phyloP scores from a whole-genome alignment of 2,329 filamentous ascomycete genomes.

The Ophiostoma ips region DNA sequence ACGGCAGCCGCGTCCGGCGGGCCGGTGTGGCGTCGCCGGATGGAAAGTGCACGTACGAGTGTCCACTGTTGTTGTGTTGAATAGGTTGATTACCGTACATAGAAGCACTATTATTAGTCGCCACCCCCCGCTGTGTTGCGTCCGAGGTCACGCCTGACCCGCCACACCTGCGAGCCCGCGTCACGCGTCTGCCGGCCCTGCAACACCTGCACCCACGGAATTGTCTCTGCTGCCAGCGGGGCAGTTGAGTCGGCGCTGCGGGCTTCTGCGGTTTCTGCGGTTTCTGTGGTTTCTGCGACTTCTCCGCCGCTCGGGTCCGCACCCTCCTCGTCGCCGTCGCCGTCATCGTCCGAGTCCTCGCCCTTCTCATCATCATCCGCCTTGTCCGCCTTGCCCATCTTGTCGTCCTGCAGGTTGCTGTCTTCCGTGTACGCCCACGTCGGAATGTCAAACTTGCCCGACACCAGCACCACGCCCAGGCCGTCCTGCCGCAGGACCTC shows the following conservation, averaged over 20 bases:
- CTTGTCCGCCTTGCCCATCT: conserved; percentile 16
- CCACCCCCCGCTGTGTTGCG: conserved; percentile 6
- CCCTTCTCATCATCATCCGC: conserved; percentile 24
- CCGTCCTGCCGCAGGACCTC: conserved; percentile 19
- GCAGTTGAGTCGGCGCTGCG: conserved; percentile 2
- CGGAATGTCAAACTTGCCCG: conserved; percentile 54
- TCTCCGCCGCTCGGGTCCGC: background rate
- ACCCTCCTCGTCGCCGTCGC: background rate
- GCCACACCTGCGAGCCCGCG: conserved; percentile 47
- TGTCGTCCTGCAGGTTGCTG: conserved; percentile 24
- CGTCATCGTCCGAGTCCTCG: conserved; percentile 17
- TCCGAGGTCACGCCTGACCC: conserved; percentile 49
- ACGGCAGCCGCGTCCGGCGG: no score
- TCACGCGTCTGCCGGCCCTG: conserved; percentile 40
- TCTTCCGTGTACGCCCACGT: conserved; percentile 59
- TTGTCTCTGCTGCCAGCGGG: conserved; percentile 17
- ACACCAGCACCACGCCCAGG: conserved; percentile 45
- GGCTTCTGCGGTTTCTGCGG: conserved; percentile 1
- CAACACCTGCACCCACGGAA: conserved; percentile 47
- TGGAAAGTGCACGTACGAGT: no score
- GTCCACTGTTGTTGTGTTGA: no score
- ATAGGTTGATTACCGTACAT: no score
- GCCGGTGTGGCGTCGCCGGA: no score
- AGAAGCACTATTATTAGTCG: no score
- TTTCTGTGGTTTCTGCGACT: background rate